Base-by-base conservation (phyloP, 192 early-diverging fungal species). In the Pilobolus umbonatus region DNA sequence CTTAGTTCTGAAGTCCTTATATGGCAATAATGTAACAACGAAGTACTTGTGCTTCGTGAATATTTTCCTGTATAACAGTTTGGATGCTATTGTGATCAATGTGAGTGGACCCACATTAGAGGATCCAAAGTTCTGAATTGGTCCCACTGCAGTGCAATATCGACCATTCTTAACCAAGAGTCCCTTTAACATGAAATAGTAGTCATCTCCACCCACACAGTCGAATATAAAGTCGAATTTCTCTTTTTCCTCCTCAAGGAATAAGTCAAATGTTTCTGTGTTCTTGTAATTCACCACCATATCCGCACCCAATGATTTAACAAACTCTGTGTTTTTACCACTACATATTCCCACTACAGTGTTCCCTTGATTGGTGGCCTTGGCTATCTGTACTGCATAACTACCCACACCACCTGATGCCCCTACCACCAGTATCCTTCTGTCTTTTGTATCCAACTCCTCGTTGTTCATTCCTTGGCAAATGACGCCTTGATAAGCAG, bases 221-320 rank as follows among this genome's bases (percentile, higher is more conserved):
- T 80, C 78, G 22, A 73, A 44, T 15, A 80, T 29, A 29, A 80
- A 25, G 35, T 79, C 77, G 62, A 69, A 75, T 2, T 51, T 54
- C 4, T 47, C 49, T 22, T 59, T 39, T 6, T 60, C 64, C 6
- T 29, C 10, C 21, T 62, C 51, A 14, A 44, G 32, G 0, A 59
- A 45, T 0, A 22, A 51, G 12, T 64, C 57, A 19, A 55, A 56
- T n/a, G 69, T 59, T 44, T 76, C 65, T 28, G 62, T 50, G n/a
- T 62, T 62, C 7, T 44, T 78, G 64, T 85, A 85, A 53, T 86
- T 82, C 7, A 85, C 56, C 0, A 69, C 71, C 26, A 65, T 35
- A 51, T 85, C 81, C 0, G 79, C 83, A n/a, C 85, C 85, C 50
- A 55, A 62, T 19, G 73, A 43, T 5, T 51, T 55, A 46, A 80